Base-by-base conservation (phyloP, 1,284 basidiomycete species). In the Apiotrichum veenhuisii region DNA sequence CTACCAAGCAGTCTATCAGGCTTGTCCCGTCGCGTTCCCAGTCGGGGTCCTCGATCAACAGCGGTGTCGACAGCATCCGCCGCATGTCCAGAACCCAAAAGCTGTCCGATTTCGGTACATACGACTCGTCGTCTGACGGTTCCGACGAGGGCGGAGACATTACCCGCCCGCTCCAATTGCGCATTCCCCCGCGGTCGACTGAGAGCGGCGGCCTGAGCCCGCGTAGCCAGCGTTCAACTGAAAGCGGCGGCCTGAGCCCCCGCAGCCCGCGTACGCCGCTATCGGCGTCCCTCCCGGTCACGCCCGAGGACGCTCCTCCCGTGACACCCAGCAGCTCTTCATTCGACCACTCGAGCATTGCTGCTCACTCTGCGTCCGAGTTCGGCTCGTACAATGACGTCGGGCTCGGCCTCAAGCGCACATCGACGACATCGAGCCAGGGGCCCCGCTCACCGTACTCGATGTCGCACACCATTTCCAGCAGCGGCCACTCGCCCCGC, bases 121-220 rank as follows among this genome's bases (percentile, higher is more conserved):
- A 30, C 26, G 52, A 53, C 43, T 34, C 50, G 26, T 17, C 50
- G 26, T 17, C 22, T 3, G 40, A 42, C 12, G 23, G 20, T n/a
- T 45, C 44, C 12, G 52, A 46, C 27, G 52, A 52, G 41, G 30
- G 30, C 25, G 42, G n/a, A 23, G 51, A 52, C 17, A 34, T 45
- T 18, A 43, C 37, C 18, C 30, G 34, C 4, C 51, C 51, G 20
- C 43, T 52, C 11, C 33, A 52, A 34, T 34, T 52, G 18, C 33
- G 42, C 18, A 45, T 52, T n/a, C 20, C 43, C 10, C 26, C 5
- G n/a, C 12, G 20, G 15, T 18, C 20, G 46, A n/a, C n/a, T n/a
- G n/a, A 47, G 34, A 5, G 2, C n/a, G 46, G 22, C n/a, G 22
- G 20, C 34, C 4, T 34, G n/a, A 36, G 46, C 46, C 46, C 34